These are phyloP conservation scores for Cordyceps militaris DNA, from an alignment of 2,329 filamentous ascomycete species.

Conservation along the genomic window DNA sequence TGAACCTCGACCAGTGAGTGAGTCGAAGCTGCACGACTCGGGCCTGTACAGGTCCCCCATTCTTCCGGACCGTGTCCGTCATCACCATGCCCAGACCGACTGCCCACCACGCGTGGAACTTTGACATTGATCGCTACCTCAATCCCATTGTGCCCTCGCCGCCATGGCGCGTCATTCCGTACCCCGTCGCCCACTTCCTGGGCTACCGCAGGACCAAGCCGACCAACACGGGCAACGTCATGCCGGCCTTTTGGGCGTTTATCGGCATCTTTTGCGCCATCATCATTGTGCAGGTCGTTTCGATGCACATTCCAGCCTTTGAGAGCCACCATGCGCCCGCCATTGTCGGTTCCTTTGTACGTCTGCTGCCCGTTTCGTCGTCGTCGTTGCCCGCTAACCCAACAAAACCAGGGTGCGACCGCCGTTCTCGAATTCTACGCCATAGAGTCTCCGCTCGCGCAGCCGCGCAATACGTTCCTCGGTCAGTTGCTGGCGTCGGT, in stretches of 20 bases:
- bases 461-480: slow-evolving; percentile 62
- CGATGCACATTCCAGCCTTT: slow-evolving; percentile 47
- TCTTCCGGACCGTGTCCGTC: neutral
- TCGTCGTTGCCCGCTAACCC: neutral
- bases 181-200: slow-evolving; percentile 59
- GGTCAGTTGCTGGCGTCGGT: slow-evolving; percentile 59
- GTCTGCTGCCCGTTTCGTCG: slow-evolving; percentile 23
- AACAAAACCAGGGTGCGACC: slow-evolving; percentile 53
- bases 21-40: neutral
- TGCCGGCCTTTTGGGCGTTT: slow-evolving; percentile 55
- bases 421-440: slow-evolving; percentile 69
- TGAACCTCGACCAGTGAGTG: neutral
- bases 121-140: slow-evolving; percentile 72
- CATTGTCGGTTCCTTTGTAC: slow-evolving; percentile 64
- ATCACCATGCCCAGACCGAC: slow-evolving; percentile 2
- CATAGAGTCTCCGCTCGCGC: slow-evolving; percentile 64
- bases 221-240: slow-evolving; percentile 46
- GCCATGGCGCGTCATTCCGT: slow-evolving; percentile 56
- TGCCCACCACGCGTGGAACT: slow-evolving; percentile 36
- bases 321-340: slow-evolving; percentile 45
- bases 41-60: too few relatives aligned
- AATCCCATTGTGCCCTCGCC: slow-evolving; percentile 64
- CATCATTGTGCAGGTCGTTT: slow-evolving; percentile 51
- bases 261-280: slow-evolving; percentile 58
- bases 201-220: slow-evolving; percentile 46